Evolutionary conservation across 176 grass and related monocot species (phyloP), one percentile per base, ranked within the genome.

Genomic region (Secale cereale): DNA sequence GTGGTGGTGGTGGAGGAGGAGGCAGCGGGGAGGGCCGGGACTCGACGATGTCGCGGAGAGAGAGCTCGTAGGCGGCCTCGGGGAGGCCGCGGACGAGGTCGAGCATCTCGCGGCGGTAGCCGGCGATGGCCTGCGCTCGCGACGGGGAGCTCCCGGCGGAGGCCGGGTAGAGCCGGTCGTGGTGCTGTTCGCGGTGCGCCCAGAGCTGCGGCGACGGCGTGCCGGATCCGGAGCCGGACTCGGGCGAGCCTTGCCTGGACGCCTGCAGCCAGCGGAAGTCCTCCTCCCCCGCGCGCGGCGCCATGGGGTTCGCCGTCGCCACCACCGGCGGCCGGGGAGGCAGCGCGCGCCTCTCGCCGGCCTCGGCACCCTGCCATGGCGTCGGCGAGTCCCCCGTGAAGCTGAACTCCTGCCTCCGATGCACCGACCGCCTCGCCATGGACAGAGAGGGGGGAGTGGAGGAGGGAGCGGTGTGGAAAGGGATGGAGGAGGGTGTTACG

Each of bases 41-140:
- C 74, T 95, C 93, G 65, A 98, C 96, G 77, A 98, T 90, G 89
- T 98, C 96, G 52, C 91, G 92, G 74, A 98, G 89, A 8, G 96
- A 88, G 71, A 98, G 91, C 87, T 98, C 96, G 69, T 93, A 95
- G 0, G 78, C 84, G 20, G 74, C 60, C 84, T 95, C 93, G 0
- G 97, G 93, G 72, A 96, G 74, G 14, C 80, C 89, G 29, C 86
- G 94, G 25, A 94, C 93, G 69, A 94, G 83, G 40, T 98, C 93
- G 27, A 94, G 79, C 93, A 94, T 94, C 88, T 96, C 89, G 83
- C 92, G 90, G 59, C 91, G 86, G 83, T 94, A 95, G 16, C 84
- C 78, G 4, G 85, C 91, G 72, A 98, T 95, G 30, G 82, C 87
- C 83, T 89, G 86, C 32, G 81, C 76, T 43, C 86, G 68, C 25